Evolutionary conservation across 768 basidiomycete species (phyloP), one percentile per base, ranked within the genome.

Genomic region (Kwoniella botswanensis): DNA sequence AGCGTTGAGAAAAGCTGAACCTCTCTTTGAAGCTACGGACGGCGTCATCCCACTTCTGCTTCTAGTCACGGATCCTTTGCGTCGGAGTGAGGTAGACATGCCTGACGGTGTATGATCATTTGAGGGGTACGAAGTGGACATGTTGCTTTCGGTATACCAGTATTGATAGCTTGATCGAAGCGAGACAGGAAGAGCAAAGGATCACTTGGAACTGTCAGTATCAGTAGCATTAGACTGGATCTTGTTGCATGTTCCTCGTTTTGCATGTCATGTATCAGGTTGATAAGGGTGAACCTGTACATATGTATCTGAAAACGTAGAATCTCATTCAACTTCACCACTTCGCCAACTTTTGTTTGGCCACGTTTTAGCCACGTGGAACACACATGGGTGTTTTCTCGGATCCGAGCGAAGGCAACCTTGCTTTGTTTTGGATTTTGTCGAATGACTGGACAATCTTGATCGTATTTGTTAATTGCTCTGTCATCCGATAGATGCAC

Each of bases 1-100:
- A 7, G 41, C 54, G 5, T 56, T 56, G 15, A 68, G 41, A 63
- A 63, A 63, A 4, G 68, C 68, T 50, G 68, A 69, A 17, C 61
- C 46, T 57, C 68, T 55, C 21, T 63, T 69, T n/a, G 41, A 46
- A 12, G 6, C 4, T 13, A 67, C 43, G 6, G 65, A 67, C 2
- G 65, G 55, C 3, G 65, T 67, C 56, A 57, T 42, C 1, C 15
- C 42, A 13, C 43, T 68, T 21, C 29, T 55, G n/a, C 24, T 53
- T 50, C 60, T 24, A 22, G 67, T 60, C 21, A 69, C 60, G 3
- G 68, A 69, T 5, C 61, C 60, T n/a, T 54, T 50, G 10, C 68
- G 61, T 43, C 58, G 18, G 2, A 69, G 60, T 6, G 67, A 62
- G 11, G 59, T 42, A 6, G 67, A 53, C 59, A 63, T 53, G 11